These are phyloP conservation scores for Blastosporella zonata DNA, from an alignment of 1,284 basidiomycete genomes.

Conservation along the genomic window DNA sequence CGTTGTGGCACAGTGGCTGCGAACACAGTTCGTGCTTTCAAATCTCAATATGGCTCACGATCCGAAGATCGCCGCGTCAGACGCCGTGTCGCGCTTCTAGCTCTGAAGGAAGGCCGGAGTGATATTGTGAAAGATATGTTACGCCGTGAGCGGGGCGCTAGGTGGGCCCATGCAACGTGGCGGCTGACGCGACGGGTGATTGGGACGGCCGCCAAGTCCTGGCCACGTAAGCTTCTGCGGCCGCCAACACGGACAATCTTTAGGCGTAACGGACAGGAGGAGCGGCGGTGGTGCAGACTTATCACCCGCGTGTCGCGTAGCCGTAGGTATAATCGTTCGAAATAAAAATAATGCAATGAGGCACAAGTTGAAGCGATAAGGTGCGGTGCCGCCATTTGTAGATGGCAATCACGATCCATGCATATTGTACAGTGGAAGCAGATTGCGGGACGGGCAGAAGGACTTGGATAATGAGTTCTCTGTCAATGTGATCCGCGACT, in stretches of 20 bases:
- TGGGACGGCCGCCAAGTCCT: slow-evolving; percentile 19
- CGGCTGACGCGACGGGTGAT: slow-evolving; percentile 27
- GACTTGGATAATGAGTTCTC: slow-evolving; percentile 16
- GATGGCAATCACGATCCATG: not conserved
- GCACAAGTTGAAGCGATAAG: slow-evolving; percentile 5
- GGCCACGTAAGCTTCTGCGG: slow-evolving; percentile 18
- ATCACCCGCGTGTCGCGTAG: slow-evolving; percentile 19
- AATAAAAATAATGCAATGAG: slow-evolving; percentile 13
- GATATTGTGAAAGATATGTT: slow-evolving; percentile 45
- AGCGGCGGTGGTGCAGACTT: slow-evolving; percentile 32
- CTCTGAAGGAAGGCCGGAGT: slow-evolving; percentile 57
- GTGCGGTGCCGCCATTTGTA: slow-evolving; percentile 2
- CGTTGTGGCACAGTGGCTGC: slow-evolving; percentile 52
- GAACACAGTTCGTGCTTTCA: slow-evolving; percentile 42
- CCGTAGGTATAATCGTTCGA: slow-evolving; percentile 13
- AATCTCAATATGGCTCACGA: slow-evolving; percentile 48
- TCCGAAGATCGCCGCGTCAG: slow-evolving; percentile 57
- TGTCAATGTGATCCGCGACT: slow-evolving; percentile 26
- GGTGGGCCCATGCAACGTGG: slow-evolving; percentile 22
- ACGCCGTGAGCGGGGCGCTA: slow-evolving; percentile 24
- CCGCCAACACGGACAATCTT: slow-evolving; percentile 23
- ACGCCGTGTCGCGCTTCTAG: slow-evolving; percentile 52
- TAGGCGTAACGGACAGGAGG: slow-evolving; percentile 30
- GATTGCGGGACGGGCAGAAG: not conserved
- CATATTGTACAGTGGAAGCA: not conserved